Conservation (phyloP, 495 filamentous ascomycete species). For the Penicillium odoratum region DNA sequence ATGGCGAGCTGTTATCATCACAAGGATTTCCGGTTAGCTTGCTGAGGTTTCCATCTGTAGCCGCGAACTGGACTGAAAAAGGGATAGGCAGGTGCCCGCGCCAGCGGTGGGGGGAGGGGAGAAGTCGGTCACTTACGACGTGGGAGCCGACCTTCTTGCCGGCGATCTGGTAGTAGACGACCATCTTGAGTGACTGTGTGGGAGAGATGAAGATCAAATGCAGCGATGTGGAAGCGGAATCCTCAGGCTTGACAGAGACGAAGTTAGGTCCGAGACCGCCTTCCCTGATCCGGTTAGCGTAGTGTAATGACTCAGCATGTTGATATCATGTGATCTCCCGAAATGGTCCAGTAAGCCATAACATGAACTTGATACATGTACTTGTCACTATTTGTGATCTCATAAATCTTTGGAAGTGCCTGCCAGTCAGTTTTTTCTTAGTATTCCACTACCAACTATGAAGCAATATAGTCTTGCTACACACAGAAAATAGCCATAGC, state of each 20-base stretch:
- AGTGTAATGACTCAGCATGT: slow-evolving; percentile 22
- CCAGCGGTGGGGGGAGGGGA: neutral
- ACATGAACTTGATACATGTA: neutral
- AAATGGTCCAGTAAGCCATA: slow-evolving; percentile 20
- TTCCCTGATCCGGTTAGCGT: slow-evolving; percentile 26
- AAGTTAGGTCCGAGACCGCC: slow-evolving; percentile 31
- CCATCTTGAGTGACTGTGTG: slow-evolving; percentile 67
- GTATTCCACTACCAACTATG: too few species aligned
- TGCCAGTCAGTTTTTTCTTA: too few species aligned
- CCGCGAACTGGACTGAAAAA: slow-evolving; percentile 19
- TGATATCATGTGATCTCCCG: slow-evolving; percentile 32
- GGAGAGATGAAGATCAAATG: slow-evolving; percentile 36
- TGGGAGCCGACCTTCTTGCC: slow-evolving; percentile 94
- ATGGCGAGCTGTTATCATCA: slow-evolving; percentile 72
- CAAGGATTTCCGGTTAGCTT: slow-evolving; percentile 13
- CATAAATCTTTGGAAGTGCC: too few species aligned
- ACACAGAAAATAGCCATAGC: too few species aligned
- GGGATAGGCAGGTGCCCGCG: slow-evolving; percentile 20
- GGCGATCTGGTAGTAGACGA: slow-evolving; percentile 77
- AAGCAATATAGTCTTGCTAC: too few species aligned
- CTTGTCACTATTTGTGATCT: too few species aligned
- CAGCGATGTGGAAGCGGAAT: slow-evolving; percentile 34
- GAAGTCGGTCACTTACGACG: slow-evolving; percentile 62
- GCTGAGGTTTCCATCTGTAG: slow-evolving; percentile 17
- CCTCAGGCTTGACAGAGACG: slow-evolving; percentile 25